phyloP scores from a whole-genome alignment of 139 green algal species.

The Ettlia oleoabundans region DNA sequence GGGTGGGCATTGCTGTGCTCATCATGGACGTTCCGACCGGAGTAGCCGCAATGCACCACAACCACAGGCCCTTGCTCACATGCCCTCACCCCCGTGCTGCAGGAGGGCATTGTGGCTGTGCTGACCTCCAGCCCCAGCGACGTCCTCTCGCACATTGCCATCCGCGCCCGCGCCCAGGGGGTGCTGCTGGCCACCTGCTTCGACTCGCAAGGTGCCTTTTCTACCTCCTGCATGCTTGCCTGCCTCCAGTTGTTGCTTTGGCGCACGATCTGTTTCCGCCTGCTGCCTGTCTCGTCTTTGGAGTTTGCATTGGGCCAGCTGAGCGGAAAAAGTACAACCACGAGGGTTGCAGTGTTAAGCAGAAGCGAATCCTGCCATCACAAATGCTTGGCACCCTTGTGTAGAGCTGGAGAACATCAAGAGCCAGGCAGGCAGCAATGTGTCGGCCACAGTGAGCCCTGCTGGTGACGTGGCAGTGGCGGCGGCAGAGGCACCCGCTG shows the following conservation, averaged over 20 bases:
- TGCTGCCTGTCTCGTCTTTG: too few relatives aligned
- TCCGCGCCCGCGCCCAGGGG: slow-evolving; percentile 80
- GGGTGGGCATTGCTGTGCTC: not conserved
- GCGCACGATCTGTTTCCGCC: not conserved
- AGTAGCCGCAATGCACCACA: too few relatives aligned
- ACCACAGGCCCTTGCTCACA: not conserved
- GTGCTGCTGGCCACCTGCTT: slow-evolving; percentile 86
- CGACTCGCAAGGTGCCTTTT: slow-evolving; percentile 42
- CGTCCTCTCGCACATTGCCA: slow-evolving; percentile 90
- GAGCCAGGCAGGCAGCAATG: not conserved
- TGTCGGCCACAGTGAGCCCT: not conserved
- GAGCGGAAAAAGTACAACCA: too few relatives aligned
- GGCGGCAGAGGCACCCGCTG: not conserved
- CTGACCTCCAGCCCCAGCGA: slow-evolving; percentile 78
- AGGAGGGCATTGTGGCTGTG: slow-evolving; percentile 71
- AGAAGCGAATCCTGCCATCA: not conserved
- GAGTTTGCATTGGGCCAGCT: too few relatives aligned
- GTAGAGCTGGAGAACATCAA: slow-evolving; percentile 46
- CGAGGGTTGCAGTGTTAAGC: not conserved
- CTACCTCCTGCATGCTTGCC: not conserved
- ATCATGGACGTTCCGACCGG: too few relatives aligned
- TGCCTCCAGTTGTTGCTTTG: not conserved
- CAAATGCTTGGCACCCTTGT: not conserved
- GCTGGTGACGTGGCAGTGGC: slow-evolving; percentile 6
- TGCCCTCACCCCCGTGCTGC: not conserved